Base-by-base conservation (phyloP, 306 rosid species). In the Lathyrus oleraceus region DNA sequence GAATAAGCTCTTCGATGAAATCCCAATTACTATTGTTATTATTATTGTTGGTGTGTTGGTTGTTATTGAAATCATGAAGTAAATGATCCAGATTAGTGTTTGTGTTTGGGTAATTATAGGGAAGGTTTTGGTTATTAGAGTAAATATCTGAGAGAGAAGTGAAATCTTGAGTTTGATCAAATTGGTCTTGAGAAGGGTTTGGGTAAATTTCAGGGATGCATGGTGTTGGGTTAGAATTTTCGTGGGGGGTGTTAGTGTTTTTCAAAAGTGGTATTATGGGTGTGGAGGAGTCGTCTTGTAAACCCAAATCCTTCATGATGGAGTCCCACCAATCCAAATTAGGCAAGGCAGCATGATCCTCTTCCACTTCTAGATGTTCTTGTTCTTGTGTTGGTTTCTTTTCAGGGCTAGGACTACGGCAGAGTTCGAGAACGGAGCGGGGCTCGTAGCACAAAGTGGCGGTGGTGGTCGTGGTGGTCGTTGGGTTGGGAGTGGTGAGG, bases 241-340 rank as follows among this genome's bases (percentile, higher is more conserved):
- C 66, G 64, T 38, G 19, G 1, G 70, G 25, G 6, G 43, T 65
- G 13, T 10, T 14, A 11, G 36, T 45, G 2, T 32, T 48, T 39
- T 76, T 82, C 32, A 83, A 68, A 16, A 78, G 57, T 1, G 88
- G 81, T 6, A 63, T 44, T 8, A 63, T 44, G 19, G 88, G 81
- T 6, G 67, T 36, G 15, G 57, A 69, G 15, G 87, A 79, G 11
- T 84, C 96, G 6, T 90, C 96, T 17, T 85, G 86, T 27, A 90
- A 78, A 6, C 85, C 96, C 70, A 93, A 75, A 20, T 93, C 98
- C 40, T 74, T 85, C 87, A 90, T 86, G 76, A 93, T 79, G 12
- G 90, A 76, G 20, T 93, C 96, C 98, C 96, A 92, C 98, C 96
- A 93, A 25, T 93, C 98, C 30, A 88, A 84, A 74, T 68, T 82